Conservation (phyloP, 768 basidiomycete genomes). For the Tricholoma matsutake region DNA sequence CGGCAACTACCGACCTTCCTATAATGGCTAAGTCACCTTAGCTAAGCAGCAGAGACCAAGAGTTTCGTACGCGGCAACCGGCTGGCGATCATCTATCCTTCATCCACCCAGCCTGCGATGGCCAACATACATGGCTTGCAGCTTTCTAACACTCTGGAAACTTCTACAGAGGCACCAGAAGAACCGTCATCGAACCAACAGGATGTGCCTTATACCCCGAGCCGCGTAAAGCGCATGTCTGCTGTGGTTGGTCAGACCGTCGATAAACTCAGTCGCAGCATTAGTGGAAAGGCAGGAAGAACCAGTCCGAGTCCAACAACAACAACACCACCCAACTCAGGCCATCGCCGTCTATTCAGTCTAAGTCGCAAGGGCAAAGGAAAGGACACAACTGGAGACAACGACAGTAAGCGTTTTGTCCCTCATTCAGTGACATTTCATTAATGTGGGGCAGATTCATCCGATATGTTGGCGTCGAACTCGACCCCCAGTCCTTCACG, state of each 20-base stretch:
- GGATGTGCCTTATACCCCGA: conserved; percentile 31
- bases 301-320: conserved; percentile 15
- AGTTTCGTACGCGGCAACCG: neutral
- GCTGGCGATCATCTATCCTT: neutral
- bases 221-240: conserved; percentile 52
- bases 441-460: conserved; percentile 17
- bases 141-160: conserved; percentile 28
- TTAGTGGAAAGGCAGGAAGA: conserved; percentile 37
- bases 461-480: conserved; percentile 21
- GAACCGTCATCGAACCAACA: conserved; percentile 24
- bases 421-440: neutral
- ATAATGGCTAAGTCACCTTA: neutral
- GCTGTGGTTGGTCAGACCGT: conserved; percentile 53
- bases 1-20: conserved; percentile 15
- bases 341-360: conserved; percentile 53
- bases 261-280: conserved; percentile 61
- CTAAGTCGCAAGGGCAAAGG: conserved; percentile 50
- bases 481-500: conserved; percentile 32
- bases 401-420: conserved; percentile 22
- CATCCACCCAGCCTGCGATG: conserved; percentile 18
- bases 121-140: conserved; percentile 22
- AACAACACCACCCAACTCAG: conserved; percentile 29
- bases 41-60: neutral
- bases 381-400: conserved; percentile 37
- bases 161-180: conserved; percentile 31